Evolutionary conservation across 2,329 filamentous ascomycete species (phyloP).

Genomic region (Aspergillus japonicus): DNA sequence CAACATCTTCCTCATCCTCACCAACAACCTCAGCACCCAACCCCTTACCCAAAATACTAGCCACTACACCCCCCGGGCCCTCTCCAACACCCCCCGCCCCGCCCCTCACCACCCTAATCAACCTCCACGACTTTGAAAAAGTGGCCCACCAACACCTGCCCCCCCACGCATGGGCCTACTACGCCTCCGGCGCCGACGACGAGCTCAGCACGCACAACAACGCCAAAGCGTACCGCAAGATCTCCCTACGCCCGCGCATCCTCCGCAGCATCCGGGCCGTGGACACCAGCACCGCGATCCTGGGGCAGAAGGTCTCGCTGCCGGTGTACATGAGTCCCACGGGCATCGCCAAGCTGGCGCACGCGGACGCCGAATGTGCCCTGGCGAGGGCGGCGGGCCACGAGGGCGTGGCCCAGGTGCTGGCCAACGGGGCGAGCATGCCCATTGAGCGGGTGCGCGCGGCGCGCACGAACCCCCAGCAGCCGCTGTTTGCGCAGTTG

Average conservation of each 20-base stretch:
- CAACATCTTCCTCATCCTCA: neutral
- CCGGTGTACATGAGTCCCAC: conserved; percentile 45
- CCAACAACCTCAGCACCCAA: neutral
- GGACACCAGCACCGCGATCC: conserved; percentile 35
- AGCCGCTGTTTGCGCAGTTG: conserved; percentile 38
- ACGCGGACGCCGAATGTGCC: conserved; percentile 45
- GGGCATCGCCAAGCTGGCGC: conserved; percentile 45
- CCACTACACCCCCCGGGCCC: neutral
- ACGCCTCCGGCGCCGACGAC: conserved; percentile 53
- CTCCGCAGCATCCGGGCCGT: conserved; percentile 41
- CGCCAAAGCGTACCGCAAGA: conserved; percentile 43
- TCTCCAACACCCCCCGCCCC: conserved; percentile 20
- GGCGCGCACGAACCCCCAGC: conserved; percentile 18
- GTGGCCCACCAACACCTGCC: conserved; percentile 32
- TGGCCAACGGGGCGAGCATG: conserved; percentile 42
- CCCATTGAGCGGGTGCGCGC: conserved; percentile 41
- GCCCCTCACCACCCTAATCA: conserved; percentile 34
- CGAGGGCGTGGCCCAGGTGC: conserved; percentile 37
- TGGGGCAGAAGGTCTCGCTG: conserved; percentile 34
- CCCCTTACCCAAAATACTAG: neutral
- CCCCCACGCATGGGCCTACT: conserved; percentile 41
- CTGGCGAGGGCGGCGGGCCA: conserved; percentile 42
- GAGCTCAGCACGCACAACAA: conserved; percentile 49
- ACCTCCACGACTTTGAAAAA: conserved; percentile 40
- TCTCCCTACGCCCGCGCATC: conserved; percentile 50